A percentile compares a stretch with the other conserved stretches of the same genome.
These are phyloP conservation scores for Leptodermis oblonga DNA, from an alignment of 257 asterid species.

Conservation along the genomic window DNA sequence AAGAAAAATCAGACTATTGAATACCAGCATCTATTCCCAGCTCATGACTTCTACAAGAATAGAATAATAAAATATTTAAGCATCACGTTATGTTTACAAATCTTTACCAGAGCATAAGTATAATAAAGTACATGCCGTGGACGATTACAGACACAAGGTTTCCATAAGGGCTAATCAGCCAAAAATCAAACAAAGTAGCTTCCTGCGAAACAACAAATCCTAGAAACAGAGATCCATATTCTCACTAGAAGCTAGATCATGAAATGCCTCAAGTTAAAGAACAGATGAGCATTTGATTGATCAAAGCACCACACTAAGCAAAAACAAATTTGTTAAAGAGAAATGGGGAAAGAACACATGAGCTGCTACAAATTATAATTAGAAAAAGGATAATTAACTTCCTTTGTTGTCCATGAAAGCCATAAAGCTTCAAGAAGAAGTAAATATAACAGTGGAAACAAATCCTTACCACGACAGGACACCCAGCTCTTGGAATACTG, in stretches of 20 bases:
- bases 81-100: background rate
- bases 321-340: background rate
- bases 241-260: background rate
- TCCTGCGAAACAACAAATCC: background rate
- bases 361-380: background rate
- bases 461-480: slow-evolving; percentile 84
- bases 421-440: slow-evolving; percentile 2
- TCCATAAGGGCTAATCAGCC: background rate
- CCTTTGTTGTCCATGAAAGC: background rate
- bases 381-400: background rate
- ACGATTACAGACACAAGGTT: background rate
- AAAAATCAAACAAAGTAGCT: background rate
- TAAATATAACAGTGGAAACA: slow-evolving; percentile 1
- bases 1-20: background rate
- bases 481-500: slow-evolving; percentile 93
- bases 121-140: background rate
- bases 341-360: background rate
- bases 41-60: background rate
- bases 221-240: background rate
- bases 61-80: background rate
- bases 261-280: background rate
- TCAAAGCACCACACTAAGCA: background rate
- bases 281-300: background rate
- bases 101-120: background rate
- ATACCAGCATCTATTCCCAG: background rate